Evolutionary conservation across 495 filamentous ascomycete genomes (phyloP), one percentile per base, ranked within the genome.

Genomic region (Hypoxylon intermedium): DNA sequence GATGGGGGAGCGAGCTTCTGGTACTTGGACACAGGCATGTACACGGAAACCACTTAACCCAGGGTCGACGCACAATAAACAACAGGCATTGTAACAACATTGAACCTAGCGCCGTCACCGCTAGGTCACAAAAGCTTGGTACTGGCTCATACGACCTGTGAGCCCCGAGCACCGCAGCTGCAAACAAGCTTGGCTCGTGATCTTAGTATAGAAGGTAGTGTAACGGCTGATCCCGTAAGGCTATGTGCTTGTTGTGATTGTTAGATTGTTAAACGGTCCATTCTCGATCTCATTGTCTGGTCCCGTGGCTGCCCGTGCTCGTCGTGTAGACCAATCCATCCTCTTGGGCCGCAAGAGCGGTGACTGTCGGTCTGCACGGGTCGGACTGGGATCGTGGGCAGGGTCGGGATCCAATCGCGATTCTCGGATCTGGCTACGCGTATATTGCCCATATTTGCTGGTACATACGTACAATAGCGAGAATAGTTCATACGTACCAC

Each of bases 21-120:
- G 51, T 36, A 40, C 44, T 65, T 47, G 61, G 42, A 42, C 36
- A 46, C 38, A 51, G 36, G 42, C 38, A 51, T 26, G 50, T 50
- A 54, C 57, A 33, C 42, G 42, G 42, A 38, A n/a, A 45, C 55
- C 55, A 38, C 47, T 52, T 24, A 47, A 37, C 40, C 40, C 45
- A 58, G 26, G 48, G 41, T 43, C 20, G 24, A 49, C 34, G 44
- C 15, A 59, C 46, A 50, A 46, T 50, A 49, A 41, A 50, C 45
- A 38, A 47, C 19, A 52, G 46, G 31, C 56, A 56, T 43, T 55
- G 34, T 50, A 50, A 54, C 44, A 58, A 46, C 46, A 20, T 26
- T 4, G n/a, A n/a, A n/a, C n/a, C 7, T 47, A 65, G 44, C 31
- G 50, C 61, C 44, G 61, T 65, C 56, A 60, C 56, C 55, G 62